These are phyloP conservation scores for Lathyrus sativus DNA, from an alignment of 306 rosid genomes.

Conservation along the genomic window DNA sequence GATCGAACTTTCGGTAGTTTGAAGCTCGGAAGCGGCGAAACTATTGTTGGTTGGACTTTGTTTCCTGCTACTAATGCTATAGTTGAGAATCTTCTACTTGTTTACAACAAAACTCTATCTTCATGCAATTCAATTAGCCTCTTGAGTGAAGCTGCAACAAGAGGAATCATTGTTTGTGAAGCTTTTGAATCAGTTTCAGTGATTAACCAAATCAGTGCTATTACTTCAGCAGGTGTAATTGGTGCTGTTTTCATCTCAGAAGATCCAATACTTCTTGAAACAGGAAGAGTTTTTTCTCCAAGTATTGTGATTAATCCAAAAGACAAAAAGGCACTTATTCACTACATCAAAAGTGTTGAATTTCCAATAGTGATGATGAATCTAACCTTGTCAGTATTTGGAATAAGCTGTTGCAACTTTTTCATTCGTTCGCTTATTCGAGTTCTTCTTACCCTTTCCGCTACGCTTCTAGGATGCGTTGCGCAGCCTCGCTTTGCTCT, in stretches of 20 bases:
- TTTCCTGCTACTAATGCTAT: too few relatives aligned
- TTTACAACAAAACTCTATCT: too few relatives aligned
- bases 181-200: too few relatives aligned
- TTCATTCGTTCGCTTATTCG: conserved; percentile 93
- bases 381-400: conserved; percentile 92
- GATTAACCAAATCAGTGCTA: too few relatives aligned
- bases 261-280: conserved; percentile 40
- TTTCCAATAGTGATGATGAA: background rate
- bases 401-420: conserved; percentile 89
- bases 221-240: background rate
- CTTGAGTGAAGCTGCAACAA: too few relatives aligned
- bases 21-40: too few relatives aligned
- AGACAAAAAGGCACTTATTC: conserved; percentile 39
- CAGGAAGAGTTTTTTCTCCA: conserved; percentile 36
- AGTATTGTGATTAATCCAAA: conserved; percentile 43
- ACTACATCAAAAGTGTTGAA: conserved; percentile 31
- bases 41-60: too few relatives aligned
- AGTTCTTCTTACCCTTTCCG: conserved; percentile 95
- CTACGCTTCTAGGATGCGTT: conserved; percentile 97
- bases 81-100: too few relatives aligned
- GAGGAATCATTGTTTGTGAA: too few relatives aligned
- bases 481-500: conserved; percentile 98
- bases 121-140: too few relatives aligned
- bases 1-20: too few relatives aligned
- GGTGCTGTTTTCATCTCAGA: conserved; percentile 49